A percentile compares a stretch with the other conserved stretches of the same genome.
Conservation (phyloP, 2,329 filamentous ascomycete genomes). For the Endocalyx cinctus region DNA sequence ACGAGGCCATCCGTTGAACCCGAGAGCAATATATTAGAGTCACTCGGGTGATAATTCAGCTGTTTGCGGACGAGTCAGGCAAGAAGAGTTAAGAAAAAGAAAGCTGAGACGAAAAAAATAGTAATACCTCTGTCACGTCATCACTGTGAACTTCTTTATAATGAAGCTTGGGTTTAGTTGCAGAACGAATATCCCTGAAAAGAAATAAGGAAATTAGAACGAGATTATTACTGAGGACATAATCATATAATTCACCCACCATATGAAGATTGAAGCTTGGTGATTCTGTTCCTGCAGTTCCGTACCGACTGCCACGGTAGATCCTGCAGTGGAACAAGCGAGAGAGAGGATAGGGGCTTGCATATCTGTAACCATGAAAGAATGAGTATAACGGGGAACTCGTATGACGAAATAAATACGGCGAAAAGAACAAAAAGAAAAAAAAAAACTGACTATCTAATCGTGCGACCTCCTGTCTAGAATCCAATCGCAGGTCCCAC, state of each 20-base stretch:
- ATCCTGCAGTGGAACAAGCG: conserved; percentile 52
- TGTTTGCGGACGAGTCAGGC: too few relatives aligned
- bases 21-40: conserved; percentile 61
- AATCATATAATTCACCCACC: conserved; percentile 37
- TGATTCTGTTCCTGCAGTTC: conserved; percentile 64
- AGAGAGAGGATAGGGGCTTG: conserved; percentile 57
- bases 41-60: conserved; percentile 57
- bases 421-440: too few relatives aligned
- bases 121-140: conserved; percentile 55
- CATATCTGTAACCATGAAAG: conserved; percentile 2
- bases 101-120: background rate
- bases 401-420: too few relatives aligned
- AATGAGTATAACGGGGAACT: too few relatives aligned
- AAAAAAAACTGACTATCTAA: conserved; percentile 37
- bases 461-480: conserved; percentile 31
- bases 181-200: conserved; percentile 53
- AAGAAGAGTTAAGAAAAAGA: too few relatives aligned
- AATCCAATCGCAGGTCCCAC: conserved; percentile 58
- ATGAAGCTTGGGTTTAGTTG: conserved; percentile 41
- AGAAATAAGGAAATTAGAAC: conserved; percentile 10
- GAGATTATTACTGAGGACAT: too few relatives aligned
- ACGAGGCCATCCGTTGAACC: conserved; percentile 77
- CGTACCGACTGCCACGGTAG: conserved; percentile 66
- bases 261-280: conserved; percentile 56
- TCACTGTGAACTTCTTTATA: conserved; percentile 65